Conservation (phyloP, 1,284 basidiomycete genomes). For the Termitomyces sp. region DNA sequence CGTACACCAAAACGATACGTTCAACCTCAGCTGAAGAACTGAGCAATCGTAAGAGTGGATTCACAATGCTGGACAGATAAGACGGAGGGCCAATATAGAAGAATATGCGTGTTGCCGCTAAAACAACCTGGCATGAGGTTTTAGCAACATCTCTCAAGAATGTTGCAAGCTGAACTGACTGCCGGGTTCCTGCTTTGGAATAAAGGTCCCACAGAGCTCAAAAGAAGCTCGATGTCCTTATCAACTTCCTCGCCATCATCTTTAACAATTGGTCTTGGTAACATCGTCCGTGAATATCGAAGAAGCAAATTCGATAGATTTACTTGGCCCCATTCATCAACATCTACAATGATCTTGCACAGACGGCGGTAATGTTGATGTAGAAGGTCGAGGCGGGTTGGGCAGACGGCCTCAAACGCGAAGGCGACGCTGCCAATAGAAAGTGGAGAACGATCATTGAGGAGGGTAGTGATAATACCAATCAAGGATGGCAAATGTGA, state of each 20-base stretch:
- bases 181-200: slow-evolving; percentile 85
- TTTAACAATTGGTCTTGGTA: slow-evolving; percentile 58
- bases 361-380: slow-evolving; percentile 87
- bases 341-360: slow-evolving; percentile 81
- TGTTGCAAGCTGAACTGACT: slow-evolving; percentile 38
- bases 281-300: slow-evolving; percentile 82
- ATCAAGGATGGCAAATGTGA: slow-evolving; percentile 71
- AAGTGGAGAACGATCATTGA: slow-evolving; percentile 82
- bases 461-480: slow-evolving; percentile 67
- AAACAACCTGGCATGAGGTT: slow-evolving; percentile 53
- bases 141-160: neutral
- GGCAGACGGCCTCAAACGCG: slow-evolving; percentile 83
- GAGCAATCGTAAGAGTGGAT: slow-evolving; percentile 68
- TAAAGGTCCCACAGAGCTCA: slow-evolving; percentile 71
- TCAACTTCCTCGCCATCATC: slow-evolving; percentile 50
- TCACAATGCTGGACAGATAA: slow-evolving; percentile 49
- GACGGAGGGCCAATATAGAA: slow-evolving; percentile 69
- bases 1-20: slow-evolving; percentile 67
- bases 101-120: slow-evolving; percentile 67
- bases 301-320: slow-evolving; percentile 75
- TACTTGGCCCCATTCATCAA: slow-evolving; percentile 96
- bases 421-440: slow-evolving; percentile 84
- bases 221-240: slow-evolving; percentile 69
- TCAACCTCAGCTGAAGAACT: slow-evolving; percentile 63
- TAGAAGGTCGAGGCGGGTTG: slow-evolving; percentile 79